Base-by-base conservation (phyloP, 1,284 basidiomycete species). In the Sporisorium exsertum region DNA sequence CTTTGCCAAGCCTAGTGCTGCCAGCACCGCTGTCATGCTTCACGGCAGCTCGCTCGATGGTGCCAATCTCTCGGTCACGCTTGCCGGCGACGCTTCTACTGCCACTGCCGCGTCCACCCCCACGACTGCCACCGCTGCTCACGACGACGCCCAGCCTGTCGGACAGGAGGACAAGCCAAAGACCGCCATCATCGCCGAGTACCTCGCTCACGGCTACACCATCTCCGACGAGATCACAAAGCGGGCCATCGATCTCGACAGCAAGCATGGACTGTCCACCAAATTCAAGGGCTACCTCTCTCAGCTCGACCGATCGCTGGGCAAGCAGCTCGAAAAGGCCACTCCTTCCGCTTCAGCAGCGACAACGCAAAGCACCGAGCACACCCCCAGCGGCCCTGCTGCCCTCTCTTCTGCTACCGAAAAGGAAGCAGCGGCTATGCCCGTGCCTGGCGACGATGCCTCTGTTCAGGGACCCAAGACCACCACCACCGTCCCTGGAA, bases 111-210 rank as follows among this genome's bases (percentile, higher is more conserved):
- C 60, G 22, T 26, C 71, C 13, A 43, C 61, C 45, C 22, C 68
- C 27, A n/a, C 54, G 29, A 33, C 54, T 22, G 33, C 61, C 27
- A 37, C 15, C 40, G 24, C 40, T 18, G 22, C 52, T 16, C 60
- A 64, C 53, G 60, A 70, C 29, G 73, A 72, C 8, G 45, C 58
- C 12, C 64, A 63, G 51, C 65, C 66, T 22, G 62, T 82, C 27
- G 68, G 58, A n/a, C 80, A 82, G 45, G 80, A 82, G 64, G 79
- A 82, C 69, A 82, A 82, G 67, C 80, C 80, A 8, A 73, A 70
- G 64, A 78, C 73, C 6, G 77, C 80, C 58, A 79, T 80, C 63
- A 64, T 82, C 33, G 80, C 80, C 33, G 79, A 82, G 60, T 74
- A 78, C 60, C 72, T 82, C 37, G 80, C 80, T 27, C 71, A 75